These are phyloP conservation scores for Nicotiana benthamiana DNA, from an alignment of 257 asterid species.

Conservation along the genomic window DNA sequence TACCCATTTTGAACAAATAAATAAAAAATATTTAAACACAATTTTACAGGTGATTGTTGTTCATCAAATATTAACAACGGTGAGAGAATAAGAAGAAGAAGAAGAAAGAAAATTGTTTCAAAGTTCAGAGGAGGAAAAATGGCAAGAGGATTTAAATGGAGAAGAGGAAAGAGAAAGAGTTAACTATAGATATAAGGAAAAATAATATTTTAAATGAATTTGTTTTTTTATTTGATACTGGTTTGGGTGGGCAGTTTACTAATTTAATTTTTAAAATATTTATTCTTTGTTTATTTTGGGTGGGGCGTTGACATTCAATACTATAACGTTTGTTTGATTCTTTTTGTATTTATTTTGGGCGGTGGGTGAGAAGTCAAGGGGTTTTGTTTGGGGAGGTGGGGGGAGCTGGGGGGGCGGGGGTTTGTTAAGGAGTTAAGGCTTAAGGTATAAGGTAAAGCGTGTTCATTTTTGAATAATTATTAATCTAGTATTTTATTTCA, in stretches of 20 bases:
- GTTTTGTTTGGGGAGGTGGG: no score
- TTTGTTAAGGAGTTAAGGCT: background rate
- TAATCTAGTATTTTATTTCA: background rate
- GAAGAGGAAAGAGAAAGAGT: conserved; percentile 34
- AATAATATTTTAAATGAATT: background rate
- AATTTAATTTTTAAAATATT: background rate
- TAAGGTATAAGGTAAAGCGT: background rate
- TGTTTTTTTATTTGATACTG: background rate
- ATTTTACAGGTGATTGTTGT: background rate
- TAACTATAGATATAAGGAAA: conserved; percentile 31
- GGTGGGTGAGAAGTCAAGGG: background rate
- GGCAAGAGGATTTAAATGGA: conserved; percentile 8
- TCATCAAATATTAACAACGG: no score
- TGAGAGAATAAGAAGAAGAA: background rate
- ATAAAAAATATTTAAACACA: background rate
- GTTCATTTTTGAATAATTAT: background rate
- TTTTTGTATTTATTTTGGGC: background rate
- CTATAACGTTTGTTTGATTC: background rate
- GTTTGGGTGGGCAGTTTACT: conserved; percentile 7
- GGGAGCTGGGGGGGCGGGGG: no score
- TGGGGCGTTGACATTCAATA: conserved; percentile 5
- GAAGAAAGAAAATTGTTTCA: background rate
- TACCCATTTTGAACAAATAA: conserved; percentile 50
- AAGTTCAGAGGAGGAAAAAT: background rate
- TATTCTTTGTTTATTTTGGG: background rate